Base-by-base conservation (phyloP, 2,329 filamentous ascomycete genomes). In the Alternaria sp. region DNA sequence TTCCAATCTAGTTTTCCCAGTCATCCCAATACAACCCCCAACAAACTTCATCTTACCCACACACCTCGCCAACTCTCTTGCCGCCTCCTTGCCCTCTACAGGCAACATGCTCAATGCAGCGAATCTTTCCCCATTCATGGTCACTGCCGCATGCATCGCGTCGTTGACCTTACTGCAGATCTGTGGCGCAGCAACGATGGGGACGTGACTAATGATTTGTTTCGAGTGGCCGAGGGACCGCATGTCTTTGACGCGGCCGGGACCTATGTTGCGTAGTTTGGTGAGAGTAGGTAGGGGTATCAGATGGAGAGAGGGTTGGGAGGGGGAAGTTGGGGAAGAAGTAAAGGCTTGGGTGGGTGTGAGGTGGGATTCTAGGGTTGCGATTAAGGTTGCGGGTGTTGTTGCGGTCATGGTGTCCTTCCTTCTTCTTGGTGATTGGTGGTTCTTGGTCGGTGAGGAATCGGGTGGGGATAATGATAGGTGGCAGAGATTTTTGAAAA, bases 21-120 rank as follows among this genome's bases (percentile, higher is more conserved):
- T 58, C 40, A 80, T 77, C 56, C 82, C 80, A 9, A 85, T 67
- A 40, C 84, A 69, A 1, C 82, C 81, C 0, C 83, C 83, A 3
- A 82, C 75, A 54, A 85, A 83, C 3, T 76, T 74, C n/a, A 80
- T 71, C 46, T 81, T 68, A 4, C 65, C 70, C 1, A 84, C 74
- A 60, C 80, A 81, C 9, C 80, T 58, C 42, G 67, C 64, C 57
- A 81, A 65, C 66, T 81, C 79, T 5, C 56, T 60, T 0, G 77
- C 79, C 72, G 45, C 72, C 63, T 51, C 65, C 42, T 3, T 55
- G 8, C 80, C 78, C 4, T 79, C 64, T 1, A 55, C 46, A 0
- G 80, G 79, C 0, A 83, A 70, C 34, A 78, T 66, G 3, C 80
- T 80, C 56, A 83, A 79, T 7, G 75, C 81, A 4, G 76, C 76